A percentile compares a stretch with the other conserved stretches of the same genome.
phyloP scores from a whole-genome alignment of 2,329 filamentous ascomycete genomes.

The Calonectria crousiana region DNA sequence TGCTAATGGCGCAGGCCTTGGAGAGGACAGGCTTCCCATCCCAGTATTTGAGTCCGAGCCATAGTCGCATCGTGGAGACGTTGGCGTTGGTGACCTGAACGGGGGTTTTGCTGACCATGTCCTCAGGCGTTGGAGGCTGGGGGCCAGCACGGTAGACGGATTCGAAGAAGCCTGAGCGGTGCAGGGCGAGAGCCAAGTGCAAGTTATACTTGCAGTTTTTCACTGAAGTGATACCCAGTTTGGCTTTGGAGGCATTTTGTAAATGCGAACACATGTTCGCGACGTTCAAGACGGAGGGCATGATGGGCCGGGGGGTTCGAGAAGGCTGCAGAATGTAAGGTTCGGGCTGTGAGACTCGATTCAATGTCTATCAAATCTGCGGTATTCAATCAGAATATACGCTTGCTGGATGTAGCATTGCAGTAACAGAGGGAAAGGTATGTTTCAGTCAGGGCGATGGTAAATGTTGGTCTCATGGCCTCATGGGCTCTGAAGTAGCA shows the following conservation, averaged over 20 bases:
- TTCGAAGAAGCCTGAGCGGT: conserved; percentile 85
- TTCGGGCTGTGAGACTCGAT: not conserved
- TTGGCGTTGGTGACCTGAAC: conserved; percentile 76
- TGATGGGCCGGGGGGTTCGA: conserved; percentile 35
- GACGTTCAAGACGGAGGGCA: conserved; percentile 74
- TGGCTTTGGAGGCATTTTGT: conserved; percentile 88
- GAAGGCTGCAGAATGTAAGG: not conserved
- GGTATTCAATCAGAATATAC: not conserved
- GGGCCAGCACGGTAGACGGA: conserved; percentile 80
- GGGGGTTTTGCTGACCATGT: conserved; percentile 60
- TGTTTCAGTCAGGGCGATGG: not conserved
- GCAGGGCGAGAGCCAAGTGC: conserved; percentile 78
- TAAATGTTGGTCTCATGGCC: conserved; percentile 4
- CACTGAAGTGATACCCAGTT: conserved; percentile 86
- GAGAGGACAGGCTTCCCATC: conserved; percentile 83
- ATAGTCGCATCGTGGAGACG: conserved; percentile 80
- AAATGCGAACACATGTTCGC: conserved; percentile 89
- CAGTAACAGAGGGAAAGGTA: not conserved
- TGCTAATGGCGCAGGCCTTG: conserved; percentile 75
- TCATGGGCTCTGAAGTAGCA: conserved; percentile 6
- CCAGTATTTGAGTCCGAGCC: conserved; percentile 93
- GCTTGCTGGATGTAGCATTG: not conserved
- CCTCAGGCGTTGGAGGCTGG: conserved; percentile 61
- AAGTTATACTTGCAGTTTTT: conserved; percentile 86
- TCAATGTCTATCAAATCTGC: not conserved